Conservation (phyloP, 768 basidiomycete genomes). For the Suillus paluster region DNA sequence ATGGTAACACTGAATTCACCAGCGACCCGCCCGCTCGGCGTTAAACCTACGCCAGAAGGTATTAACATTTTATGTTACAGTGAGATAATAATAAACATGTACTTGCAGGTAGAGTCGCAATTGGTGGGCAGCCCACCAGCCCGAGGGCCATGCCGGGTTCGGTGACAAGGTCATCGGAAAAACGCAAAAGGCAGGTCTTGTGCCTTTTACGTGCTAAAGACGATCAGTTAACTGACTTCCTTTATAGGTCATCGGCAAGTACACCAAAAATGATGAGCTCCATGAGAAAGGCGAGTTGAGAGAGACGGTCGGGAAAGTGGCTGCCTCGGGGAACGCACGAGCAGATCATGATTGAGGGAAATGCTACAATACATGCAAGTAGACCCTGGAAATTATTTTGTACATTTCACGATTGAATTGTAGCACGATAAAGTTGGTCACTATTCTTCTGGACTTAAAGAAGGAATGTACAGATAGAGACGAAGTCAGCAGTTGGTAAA, state of each 20-base stretch:
- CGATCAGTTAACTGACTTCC: conserved; percentile 9
- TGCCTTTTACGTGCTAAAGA: no score
- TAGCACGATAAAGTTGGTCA: neutral
- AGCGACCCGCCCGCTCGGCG: conserved; percentile 41
- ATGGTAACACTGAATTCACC: conserved; percentile 32
- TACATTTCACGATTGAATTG: neutral
- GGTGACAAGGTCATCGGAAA: conserved; percentile 64
- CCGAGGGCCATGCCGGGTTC: conserved; percentile 44
- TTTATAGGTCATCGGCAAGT: conserved; percentile 53
- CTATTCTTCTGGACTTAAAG: no score
- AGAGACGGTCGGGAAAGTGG: conserved; percentile 55
- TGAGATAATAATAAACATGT: neutral
- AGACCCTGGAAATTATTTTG: neutral
- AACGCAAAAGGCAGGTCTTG: conserved; percentile 51
- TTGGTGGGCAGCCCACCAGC: conserved; percentile 25
- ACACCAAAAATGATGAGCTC: conserved; percentile 48
- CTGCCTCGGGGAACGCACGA: conserved; percentile 43
- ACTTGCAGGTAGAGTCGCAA: conserved; percentile 28
- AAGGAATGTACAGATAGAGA: no score
- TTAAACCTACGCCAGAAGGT: conserved; percentile 41
- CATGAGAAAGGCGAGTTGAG: conserved; percentile 63
- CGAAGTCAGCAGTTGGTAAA: neutral
- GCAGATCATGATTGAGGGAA: conserved; percentile 47
- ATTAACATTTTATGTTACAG: conserved; percentile 1
- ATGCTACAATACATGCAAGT: neutral